A percentile compares a stretch with the other conserved stretches of the same genome.
These are phyloP conservation scores for Endocladia muricata DNA, from an alignment of 31 red algal genomes.

Conservation along the genomic window DNA sequence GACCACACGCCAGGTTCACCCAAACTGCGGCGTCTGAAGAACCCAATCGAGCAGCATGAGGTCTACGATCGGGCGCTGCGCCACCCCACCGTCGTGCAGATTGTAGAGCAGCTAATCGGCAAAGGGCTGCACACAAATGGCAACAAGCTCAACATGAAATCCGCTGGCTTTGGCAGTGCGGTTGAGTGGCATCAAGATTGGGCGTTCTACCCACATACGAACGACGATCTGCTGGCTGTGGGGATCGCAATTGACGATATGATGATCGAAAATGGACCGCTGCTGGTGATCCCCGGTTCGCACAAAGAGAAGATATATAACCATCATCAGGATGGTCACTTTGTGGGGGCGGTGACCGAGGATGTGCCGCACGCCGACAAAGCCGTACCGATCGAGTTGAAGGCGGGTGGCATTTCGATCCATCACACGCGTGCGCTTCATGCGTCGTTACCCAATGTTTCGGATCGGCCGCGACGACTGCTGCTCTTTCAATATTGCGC, in stretches of 20 bases:
- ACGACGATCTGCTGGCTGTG: background rate
- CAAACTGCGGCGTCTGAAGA: background rate
- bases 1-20: background rate
- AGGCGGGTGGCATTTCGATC: too few species aligned
- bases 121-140: background rate
- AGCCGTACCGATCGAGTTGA: too few species aligned
- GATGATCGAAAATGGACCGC: background rate
- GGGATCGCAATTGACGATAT: background rate
- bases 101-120: background rate
- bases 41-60: background rate
- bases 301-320: too few species aligned
- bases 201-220: background rate
- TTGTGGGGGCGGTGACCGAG: too few species aligned
- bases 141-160: background rate
- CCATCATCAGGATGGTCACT: too few species aligned
- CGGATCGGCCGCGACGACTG: too few species aligned
- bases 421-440: too few species aligned
- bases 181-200: background rate
- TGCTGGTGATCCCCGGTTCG: background rate
- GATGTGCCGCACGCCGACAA: too few species aligned
- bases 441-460: too few species aligned
- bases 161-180: background rate
- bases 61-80: background rate
- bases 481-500: too few species aligned
- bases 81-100: background rate